A percentile compares a stretch with the other conserved stretches of the same genome.
phyloP scores from a whole-genome alignment of 192 early-diverging fungal genomes.

The Coemansia reversa region DNA sequence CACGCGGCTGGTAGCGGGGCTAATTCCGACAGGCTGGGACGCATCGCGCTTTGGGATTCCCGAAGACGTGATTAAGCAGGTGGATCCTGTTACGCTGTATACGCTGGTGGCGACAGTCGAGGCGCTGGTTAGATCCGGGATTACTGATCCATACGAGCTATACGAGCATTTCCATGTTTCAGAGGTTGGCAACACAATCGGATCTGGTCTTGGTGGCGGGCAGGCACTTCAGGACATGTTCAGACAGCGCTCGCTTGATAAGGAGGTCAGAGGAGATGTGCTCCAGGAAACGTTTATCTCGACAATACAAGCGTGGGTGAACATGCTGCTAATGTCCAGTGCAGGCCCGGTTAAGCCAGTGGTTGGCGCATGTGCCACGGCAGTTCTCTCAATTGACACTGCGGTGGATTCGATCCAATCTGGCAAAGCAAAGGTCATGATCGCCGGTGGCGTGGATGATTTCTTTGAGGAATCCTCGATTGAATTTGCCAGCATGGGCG shows the following conservation, averaged over 20 bases:
- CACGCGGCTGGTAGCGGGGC: conserved; percentile 76
- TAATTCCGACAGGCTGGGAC: conserved; percentile 90
- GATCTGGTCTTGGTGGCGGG: conserved; percentile 84
- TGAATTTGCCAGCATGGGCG: conserved; percentile 84
- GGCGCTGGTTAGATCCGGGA: conserved; percentile 81
- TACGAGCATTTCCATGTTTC: conserved; percentile 92
- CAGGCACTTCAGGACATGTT: conserved; percentile 70
- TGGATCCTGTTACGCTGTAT: conserved; percentile 83
- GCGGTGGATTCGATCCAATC: conserved; percentile 80
- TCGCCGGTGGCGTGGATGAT: conserved; percentile 86
- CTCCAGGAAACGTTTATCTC: conserved; percentile 66
- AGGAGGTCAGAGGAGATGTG: conserved; percentile 72
- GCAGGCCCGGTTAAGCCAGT: conserved; percentile 75
- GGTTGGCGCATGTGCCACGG: conserved; percentile 89
- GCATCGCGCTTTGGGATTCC: conserved; percentile 86
- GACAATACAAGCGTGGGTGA: conserved; percentile 49
- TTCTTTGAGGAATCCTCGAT: conserved; percentile 84
- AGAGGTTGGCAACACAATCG: conserved; percentile 84
- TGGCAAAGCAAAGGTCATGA: conserved; percentile 85
- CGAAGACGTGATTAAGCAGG: conserved; percentile 82
- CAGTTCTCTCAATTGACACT: conserved; percentile 81
- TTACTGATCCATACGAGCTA: conserved; percentile 93
- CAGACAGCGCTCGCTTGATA: conserved; percentile 71
- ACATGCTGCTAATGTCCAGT: conserved; percentile 85
- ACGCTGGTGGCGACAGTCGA: conserved; percentile 84